Evolutionary conservation across 495 filamentous ascomycete species (phyloP).

Genomic region (Letharia columbiana): DNA sequence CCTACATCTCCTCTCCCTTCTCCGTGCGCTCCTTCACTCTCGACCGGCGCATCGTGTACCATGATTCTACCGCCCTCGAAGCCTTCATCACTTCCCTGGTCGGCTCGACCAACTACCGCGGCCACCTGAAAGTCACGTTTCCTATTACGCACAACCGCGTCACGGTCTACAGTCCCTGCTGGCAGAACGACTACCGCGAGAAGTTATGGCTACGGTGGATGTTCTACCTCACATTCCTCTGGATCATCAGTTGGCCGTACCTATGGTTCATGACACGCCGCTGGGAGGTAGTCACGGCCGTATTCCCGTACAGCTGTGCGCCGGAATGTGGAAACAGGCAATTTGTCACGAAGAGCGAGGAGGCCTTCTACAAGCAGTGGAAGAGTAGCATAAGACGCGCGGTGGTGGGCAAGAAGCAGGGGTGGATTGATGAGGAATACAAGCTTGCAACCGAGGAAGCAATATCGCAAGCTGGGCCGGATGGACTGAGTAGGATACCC

Average conservation of each 20-base stretch:
- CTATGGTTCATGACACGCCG: not conserved
- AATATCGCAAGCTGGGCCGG: not conserved
- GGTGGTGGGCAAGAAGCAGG: not conserved
- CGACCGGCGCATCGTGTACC: not conserved
- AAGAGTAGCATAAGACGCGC: not conserved
- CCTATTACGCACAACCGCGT: not conserved
- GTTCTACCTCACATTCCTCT: not conserved
- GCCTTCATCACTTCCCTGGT: not conserved
- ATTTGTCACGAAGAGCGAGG: not conserved
- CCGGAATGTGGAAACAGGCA: not conserved
- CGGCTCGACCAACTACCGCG: not conserved
- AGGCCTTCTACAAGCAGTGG: not conserved
- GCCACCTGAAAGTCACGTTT: not conserved
- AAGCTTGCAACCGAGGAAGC: not conserved
- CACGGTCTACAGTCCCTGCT: not conserved
- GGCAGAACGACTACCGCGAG: not conserved
- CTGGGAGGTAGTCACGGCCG: not conserved
- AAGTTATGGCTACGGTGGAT: not conserved
- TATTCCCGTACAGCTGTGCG: not conserved
- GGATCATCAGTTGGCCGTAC: not conserved
- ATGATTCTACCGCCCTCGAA: not conserved
- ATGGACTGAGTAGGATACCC: not conserved
- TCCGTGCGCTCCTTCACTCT: not conserved
- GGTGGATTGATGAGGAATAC: not conserved
- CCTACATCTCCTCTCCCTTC: not conserved